A percentile compares a stretch with the other conserved stretches of the same genome.
Conservation (phyloP, 352 stramenopile species). For the Phytophthora fragariaefolia region DNA sequence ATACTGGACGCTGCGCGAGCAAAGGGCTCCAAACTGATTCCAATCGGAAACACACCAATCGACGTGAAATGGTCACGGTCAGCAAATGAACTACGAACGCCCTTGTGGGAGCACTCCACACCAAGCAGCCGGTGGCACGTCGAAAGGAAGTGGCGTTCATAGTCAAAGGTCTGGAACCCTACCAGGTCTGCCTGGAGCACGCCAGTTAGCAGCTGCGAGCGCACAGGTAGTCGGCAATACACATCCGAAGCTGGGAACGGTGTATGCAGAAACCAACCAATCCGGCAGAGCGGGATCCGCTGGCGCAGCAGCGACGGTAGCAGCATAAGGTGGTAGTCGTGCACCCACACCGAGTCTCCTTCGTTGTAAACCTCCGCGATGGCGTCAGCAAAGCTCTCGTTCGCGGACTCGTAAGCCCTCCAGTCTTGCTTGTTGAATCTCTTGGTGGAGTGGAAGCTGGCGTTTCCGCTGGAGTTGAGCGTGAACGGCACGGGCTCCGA, state of each 20-base stretch:
- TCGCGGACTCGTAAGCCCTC: slow-evolving; percentile 89
- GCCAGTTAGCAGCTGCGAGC: slow-evolving; percentile 73
- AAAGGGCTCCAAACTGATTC: slow-evolving; percentile 87
- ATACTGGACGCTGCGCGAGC: slow-evolving; percentile 62
- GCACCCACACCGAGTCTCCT: slow-evolving; percentile 89
- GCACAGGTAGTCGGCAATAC: slow-evolving; percentile 84
- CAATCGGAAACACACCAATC: slow-evolving; percentile 89
- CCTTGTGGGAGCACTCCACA: slow-evolving; percentile 77
- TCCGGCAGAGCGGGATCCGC: slow-evolving; percentile 71
- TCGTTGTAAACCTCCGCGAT: slow-evolving; percentile 90
- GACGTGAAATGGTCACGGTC: slow-evolving; percentile 89
- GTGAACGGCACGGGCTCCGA: slow-evolving; percentile 70
- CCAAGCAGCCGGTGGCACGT: slow-evolving; percentile 80
- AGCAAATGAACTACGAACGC: slow-evolving; percentile 69
- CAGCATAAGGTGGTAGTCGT: slow-evolving; percentile 93
- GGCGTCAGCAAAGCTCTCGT: slow-evolving; percentile 86
- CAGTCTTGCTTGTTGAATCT: slow-evolving; percentile 91
- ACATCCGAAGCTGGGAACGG: slow-evolving; percentile 89
- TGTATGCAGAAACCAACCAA: slow-evolving; percentile 91
- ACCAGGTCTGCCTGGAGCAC: slow-evolving; percentile 87
- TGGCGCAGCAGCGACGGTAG: slow-evolving; percentile 85
- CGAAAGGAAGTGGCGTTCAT: slow-evolving; percentile 88
- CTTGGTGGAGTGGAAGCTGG: slow-evolving; percentile 63
- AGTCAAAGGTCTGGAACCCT: slow-evolving; percentile 92
- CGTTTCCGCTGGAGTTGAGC: slow-evolving; percentile 42